Evolutionary conservation across 2,329 filamentous ascomycete species (phyloP).

Genomic region (Chaetothyriales sp.): DNA sequence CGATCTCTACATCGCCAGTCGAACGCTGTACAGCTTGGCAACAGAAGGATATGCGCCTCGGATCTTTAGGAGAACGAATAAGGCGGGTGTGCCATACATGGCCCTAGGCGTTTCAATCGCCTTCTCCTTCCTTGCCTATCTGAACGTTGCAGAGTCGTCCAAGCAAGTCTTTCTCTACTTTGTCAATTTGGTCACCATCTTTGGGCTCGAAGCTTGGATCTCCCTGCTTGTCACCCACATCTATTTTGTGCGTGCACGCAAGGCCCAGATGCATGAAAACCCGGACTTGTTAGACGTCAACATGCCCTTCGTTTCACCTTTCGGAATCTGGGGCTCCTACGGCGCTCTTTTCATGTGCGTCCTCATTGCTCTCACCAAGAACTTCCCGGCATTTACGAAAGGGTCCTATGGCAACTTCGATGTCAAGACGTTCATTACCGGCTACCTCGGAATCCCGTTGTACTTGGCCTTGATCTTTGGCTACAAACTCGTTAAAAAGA

Average conservation of each 20-base stretch:
- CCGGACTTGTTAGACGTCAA: slow-evolving; percentile 38
- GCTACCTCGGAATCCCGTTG: slow-evolving; percentile 61
- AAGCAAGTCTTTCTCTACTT: slow-evolving; percentile 48
- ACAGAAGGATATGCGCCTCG: slow-evolving; percentile 55
- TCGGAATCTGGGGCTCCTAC: slow-evolving; percentile 56
- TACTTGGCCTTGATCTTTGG: slow-evolving; percentile 56
- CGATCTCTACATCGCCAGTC: slow-evolving; percentile 40
- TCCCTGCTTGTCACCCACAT: slow-evolving; percentile 54
- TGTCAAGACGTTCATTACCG: slow-evolving; percentile 63
- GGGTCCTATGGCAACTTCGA: slow-evolving; percentile 41
- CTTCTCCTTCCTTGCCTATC: slow-evolving; percentile 53
- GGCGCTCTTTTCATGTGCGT: slow-evolving; percentile 53
- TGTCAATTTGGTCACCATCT: slow-evolving; percentile 50
- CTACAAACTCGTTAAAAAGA: slow-evolving; percentile 45
- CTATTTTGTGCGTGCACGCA: slow-evolving; percentile 47
- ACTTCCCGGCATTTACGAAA: slow-evolving; percentile 55
- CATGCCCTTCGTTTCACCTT: slow-evolving; percentile 52
- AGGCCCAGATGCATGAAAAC: no score
- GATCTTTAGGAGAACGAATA: slow-evolving; percentile 57
- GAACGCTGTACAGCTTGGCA: slow-evolving; percentile 53
- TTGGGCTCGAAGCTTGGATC: slow-evolving; percentile 52
- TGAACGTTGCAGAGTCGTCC: slow-evolving; percentile 46
- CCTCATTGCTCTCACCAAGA: slow-evolving; percentile 67
- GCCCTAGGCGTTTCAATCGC: slow-evolving; percentile 45
- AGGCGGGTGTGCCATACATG: slow-evolving; percentile 54